phyloP scores from a whole-genome alignment of 2,329 filamentous ascomycete genomes.

The Diaporthe sp. region DNA sequence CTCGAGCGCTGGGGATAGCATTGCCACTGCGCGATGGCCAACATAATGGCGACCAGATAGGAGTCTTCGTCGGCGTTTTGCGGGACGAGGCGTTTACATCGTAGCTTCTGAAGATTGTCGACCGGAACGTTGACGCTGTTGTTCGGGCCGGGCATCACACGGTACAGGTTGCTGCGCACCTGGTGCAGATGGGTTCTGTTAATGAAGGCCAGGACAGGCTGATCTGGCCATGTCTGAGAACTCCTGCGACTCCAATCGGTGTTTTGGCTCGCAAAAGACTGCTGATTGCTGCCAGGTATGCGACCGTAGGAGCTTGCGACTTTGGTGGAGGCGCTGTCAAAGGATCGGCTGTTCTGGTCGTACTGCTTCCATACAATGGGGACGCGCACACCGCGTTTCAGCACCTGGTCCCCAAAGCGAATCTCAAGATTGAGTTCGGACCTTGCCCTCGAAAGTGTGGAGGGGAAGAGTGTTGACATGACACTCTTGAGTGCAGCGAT shows the following conservation, averaged over 20 bases:
- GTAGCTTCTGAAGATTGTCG: constrained; percentile 59
- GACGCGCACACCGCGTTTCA: constrained; percentile 60
- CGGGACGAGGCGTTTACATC: constrained; percentile 63
- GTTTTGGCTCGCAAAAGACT: constrained; percentile 44
- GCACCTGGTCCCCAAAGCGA: constrained; percentile 62
- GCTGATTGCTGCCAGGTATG: constrained; percentile 44
- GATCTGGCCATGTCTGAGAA: constrained; percentile 38
- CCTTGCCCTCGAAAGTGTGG: constrained; percentile 49
- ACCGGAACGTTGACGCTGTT: constrained; percentile 62
- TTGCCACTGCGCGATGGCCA: constrained; percentile 70
- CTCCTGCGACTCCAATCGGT: constrained; percentile 28
- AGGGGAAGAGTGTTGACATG: constrained; percentile 59
- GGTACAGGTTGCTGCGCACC: constrained; percentile 63
- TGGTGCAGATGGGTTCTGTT: constrained; percentile 60
- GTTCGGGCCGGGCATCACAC: constrained; percentile 57
- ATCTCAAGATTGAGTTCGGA: constrained; percentile 59
- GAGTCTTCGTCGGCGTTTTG: constrained; percentile 64
- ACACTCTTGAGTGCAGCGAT: constrained; percentile 59
- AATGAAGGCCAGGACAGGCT: constrained; percentile 61
- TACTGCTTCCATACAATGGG: constrained; percentile 65
- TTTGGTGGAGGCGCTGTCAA: constrained; percentile 53
- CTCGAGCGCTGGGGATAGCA: constrained; percentile 56
- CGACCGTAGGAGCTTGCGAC: constrained; percentile 51
- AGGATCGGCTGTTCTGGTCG: constrained; percentile 47
- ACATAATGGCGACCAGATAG: constrained; percentile 64